Evolutionary conservation across 129 eudicot species (phyloP), one percentile per base, ranked within the genome.

Genomic region (Escallonia herrerae): DNA sequence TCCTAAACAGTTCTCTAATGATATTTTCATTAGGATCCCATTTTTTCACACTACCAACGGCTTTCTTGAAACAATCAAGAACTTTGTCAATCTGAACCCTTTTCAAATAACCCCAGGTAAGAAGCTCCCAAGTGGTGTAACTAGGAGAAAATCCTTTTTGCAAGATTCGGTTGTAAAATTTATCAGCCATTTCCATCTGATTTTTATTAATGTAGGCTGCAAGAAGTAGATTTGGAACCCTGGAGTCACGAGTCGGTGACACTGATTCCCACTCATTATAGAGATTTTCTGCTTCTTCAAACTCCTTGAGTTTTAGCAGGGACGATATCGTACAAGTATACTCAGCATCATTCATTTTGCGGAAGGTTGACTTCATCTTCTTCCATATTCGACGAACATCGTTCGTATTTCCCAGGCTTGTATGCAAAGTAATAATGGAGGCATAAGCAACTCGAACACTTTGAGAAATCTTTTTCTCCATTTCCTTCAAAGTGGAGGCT

Each of bases 111-210:
- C 95, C 93, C 68, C 84, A 78, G 0, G 97, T 86, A 42, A 89
- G 76, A 70, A 89, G 87, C 89, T 89, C 97, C 95, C 91, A 94
- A 4, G 99, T 76, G 13, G 95, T 89, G 63, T 86, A 94, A 58
- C 95, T 85, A 0, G 95, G 91, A 11, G 67, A 68, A 3, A 86
- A 72, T 5, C 81, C 83, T 67, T 82, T 84, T 45, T 71, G 72
- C 22, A 84, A 72, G 75, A 84, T 77, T 66, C 84, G 85, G 38
- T 73, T 72, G 44, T 69, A 50, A 72, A 94, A 94, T 4, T 41
- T 60, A 63, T 76, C 84, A 5, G 95, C 99, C 53, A 40, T 72
- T 58, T 78, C 86, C 69, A 89, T 76, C 47, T 77, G 62, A 43
- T 74, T 65, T 3, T 57, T 69, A 64, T 78, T 89, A 46, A 94